Percentiles rank a stretch among this genome's conserved stretches.
These are phyloP conservation scores for Durio zibethinus DNA, from an alignment of 345 rosid species.

Conservation along the genomic window DNA sequence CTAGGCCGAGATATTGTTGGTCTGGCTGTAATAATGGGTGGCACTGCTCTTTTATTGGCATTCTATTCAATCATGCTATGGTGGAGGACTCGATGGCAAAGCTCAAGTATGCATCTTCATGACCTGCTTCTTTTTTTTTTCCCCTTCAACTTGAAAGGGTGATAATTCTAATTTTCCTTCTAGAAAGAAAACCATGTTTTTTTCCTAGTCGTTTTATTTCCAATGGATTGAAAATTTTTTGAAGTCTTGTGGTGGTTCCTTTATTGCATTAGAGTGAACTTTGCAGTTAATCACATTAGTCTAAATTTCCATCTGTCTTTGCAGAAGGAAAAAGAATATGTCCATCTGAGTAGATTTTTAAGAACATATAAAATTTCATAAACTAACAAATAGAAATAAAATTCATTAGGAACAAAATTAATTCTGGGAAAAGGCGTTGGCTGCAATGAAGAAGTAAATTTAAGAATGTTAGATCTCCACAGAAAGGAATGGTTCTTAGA, in stretches of 20 bases:
- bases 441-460: neutral
- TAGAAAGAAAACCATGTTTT: neutral
- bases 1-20: slow-evolving; percentile 87
- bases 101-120: slow-evolving; percentile 67
- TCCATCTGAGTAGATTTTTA: neutral
- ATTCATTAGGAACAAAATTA: neutral
- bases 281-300: neutral
- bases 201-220: neutral
- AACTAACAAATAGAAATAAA: neutral
- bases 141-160: neutral
- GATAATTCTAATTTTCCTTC: neutral
- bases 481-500: neutral
- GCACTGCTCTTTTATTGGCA: slow-evolving; percentile 89
- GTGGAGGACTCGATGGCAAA: slow-evolving; percentile 99
- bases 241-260: neutral
- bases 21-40: slow-evolving; percentile 94
- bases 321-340: neutral
- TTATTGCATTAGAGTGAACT: neutral
- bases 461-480: neutral
- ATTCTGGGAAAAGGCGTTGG: neutral
- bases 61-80: slow-evolving; percentile 99
- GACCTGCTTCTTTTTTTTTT: neutral
- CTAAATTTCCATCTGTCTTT: neutral
- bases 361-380: neutral
- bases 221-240: neutral